phyloP scores from a whole-genome alignment of 345 rosid genomes.

The Eucalyptus regnans region DNA sequence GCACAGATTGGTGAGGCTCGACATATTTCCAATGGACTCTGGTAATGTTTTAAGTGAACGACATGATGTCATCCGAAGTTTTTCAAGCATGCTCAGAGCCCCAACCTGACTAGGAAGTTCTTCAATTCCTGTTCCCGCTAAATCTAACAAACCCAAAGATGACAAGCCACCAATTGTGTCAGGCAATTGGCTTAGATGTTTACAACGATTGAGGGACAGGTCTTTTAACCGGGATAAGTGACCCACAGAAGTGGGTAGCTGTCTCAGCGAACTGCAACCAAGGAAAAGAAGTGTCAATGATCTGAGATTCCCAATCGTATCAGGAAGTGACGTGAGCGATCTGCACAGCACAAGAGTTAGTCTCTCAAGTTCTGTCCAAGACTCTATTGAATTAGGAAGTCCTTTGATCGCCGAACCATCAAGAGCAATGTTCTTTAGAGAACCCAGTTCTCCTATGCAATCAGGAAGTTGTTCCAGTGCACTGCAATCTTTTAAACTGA shows the following conservation, averaged over 20 bases:
- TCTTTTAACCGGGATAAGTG: constrained; percentile 14
- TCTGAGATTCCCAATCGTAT: constrained; percentile 19
- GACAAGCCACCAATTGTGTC: constrained; percentile 24
- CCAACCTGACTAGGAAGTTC: constrained; percentile 28
- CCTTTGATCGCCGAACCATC: constrained; percentile 12
- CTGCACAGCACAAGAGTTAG: constrained; percentile 15
- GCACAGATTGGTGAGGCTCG: constrained; percentile 11
- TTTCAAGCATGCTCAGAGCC: constrained; percentile 18
- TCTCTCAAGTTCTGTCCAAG: constrained; percentile 19
- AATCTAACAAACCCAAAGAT: constrained; percentile 10
- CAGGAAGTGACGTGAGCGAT: constrained; percentile 18
- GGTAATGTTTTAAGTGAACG: constrained; percentile 12
- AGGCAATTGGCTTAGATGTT: constrained; percentile 17
- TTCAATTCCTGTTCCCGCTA: constrained; percentile 7
- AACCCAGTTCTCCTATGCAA: constrained; percentile 13
- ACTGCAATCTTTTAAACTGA: constrained; percentile 14
- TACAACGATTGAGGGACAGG: constrained; percentile 9
- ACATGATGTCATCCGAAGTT: constrained; percentile 17
- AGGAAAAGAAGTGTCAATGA: constrained; percentile 8
- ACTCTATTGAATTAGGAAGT: constrained; percentile 23
- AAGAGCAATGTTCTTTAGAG: constrained; percentile 25
- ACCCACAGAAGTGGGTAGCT: constrained; percentile 31
- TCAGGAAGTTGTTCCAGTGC: constrained; percentile 15
- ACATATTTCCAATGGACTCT: constrained; percentile 25
- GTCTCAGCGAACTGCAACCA: constrained; percentile 3